Evolutionary conservation across 2,329 filamentous ascomycete species (phyloP), one percentile per base, ranked within the genome.

Genomic region (Clathrospora elynae): DNA sequence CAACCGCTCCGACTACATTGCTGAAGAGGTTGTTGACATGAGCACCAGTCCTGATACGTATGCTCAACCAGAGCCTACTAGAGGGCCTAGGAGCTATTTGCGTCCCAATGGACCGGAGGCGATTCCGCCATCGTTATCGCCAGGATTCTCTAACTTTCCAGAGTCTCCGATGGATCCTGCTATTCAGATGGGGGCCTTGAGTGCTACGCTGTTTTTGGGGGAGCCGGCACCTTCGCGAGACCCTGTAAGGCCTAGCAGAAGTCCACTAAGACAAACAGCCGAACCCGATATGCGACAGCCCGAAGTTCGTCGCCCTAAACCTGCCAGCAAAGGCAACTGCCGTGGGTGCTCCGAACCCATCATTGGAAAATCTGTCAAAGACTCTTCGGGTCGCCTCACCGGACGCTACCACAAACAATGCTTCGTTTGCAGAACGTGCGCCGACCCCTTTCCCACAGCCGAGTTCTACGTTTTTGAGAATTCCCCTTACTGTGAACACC

Each of bases 341-440:
- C 88, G 90, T 61, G 88, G 88, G 1, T 99, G 93, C 69, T 78
- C 81, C 3, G 75, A 86, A 31, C 75, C 79, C 5, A 97, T 99
- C 59, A 81, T 83, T 30, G 92, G 90, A 13, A 97, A 96, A 73
- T 96, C 90, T 1, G 85, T 99, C 44, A 95, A 92, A 22, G 95
- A 90, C 10, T 90, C 90, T 1, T 93, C 96, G 59, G 93, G 93
- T 11, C 85, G 91, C 16, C 77, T 99, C 16, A 95, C 89, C 0
- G 93, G 93, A 7, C 86, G 90, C 51, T 99, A 96, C 70, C 93
- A 99, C 77, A 95, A 95, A 69, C 81, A 86, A 4, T 99, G 92
- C 56, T 97, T 99, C 66, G 88, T 92, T 8, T 99, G 93, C 77
- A 82, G 83, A 4, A 90, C 87, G 1, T 99, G 93, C 74, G 76